phyloP scores from a whole-genome alignment of 495 filamentous ascomycete species.

The Penicillium lagena region DNA sequence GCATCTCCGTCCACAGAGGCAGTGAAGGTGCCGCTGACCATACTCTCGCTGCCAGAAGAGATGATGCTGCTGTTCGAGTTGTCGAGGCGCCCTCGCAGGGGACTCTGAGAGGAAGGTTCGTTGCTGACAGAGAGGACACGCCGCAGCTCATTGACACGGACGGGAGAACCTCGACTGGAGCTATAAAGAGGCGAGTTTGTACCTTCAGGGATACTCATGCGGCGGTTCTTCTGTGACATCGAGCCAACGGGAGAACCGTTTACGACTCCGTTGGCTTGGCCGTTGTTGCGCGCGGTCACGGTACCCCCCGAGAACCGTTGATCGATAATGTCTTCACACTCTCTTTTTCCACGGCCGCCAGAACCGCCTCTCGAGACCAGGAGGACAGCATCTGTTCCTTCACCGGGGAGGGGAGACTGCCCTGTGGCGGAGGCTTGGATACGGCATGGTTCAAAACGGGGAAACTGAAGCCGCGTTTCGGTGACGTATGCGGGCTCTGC shows the following conservation, averaged over 20 bases:
- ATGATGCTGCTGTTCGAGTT: conserved; percentile 28
- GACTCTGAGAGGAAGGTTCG: conserved; percentile 31
- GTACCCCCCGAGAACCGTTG: conserved; percentile 65
- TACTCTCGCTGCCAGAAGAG: conserved; percentile 42
- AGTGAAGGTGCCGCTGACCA: conserved; percentile 35
- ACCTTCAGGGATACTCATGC: conserved; percentile 35
- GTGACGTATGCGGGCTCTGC: conserved; percentile 63
- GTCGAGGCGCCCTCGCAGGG: conserved; percentile 30
- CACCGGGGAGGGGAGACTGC: conserved; percentile 32
- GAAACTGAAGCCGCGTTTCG: conserved; percentile 57
- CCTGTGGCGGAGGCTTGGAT: conserved; percentile 24
- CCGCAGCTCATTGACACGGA: conserved; percentile 86
- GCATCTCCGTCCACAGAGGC: conserved; percentile 30
- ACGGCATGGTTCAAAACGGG: conserved; percentile 45
- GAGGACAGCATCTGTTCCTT: conserved; percentile 67
- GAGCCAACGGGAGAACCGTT: conserved; percentile 26
- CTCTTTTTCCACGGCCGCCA: conserved; percentile 60
- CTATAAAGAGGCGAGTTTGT: conserved; percentile 48
- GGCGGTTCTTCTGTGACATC: conserved; percentile 23
- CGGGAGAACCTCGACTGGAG: conserved; percentile 57
- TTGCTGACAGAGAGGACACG: conserved; percentile 54
- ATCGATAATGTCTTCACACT: conserved; percentile 64
- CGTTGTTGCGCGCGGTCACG: conserved; percentile 43
- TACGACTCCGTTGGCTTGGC: conserved; percentile 48
- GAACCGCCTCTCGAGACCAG: conserved; percentile 69